Evolutionary conservation across 495 filamentous ascomycete genomes (phyloP).

Genomic region (Echria macrotheca): DNA sequence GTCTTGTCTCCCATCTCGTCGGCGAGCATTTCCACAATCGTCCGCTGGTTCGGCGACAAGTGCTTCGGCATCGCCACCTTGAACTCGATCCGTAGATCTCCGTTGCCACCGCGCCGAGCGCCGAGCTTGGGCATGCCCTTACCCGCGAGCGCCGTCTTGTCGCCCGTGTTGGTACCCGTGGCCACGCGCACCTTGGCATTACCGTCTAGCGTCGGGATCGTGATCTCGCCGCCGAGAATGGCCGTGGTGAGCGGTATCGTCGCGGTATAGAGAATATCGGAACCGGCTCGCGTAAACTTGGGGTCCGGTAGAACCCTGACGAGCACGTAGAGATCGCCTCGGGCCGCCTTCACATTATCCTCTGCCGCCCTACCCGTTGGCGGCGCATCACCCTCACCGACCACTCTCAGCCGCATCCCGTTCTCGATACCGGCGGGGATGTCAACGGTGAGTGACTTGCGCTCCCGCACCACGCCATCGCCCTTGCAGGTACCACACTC

Average conservation of each 20-base stretch:
- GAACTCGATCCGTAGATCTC: slow-evolving; percentile 90
- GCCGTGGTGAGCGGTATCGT: slow-evolving; percentile 89
- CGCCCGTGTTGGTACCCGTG: slow-evolving; percentile 87
- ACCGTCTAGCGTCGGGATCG: slow-evolving; percentile 82
- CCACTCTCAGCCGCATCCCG: slow-evolving; percentile 80
- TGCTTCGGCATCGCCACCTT: slow-evolving; percentile 94
- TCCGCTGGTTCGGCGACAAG: slow-evolving; percentile 80
- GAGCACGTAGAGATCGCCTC: slow-evolving; percentile 82
- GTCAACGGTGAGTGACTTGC: slow-evolving; percentile 75
- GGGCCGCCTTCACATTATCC: slow-evolving; percentile 52
- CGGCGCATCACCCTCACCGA: slow-evolving; percentile 80
- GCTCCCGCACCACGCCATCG: slow-evolving; percentile 69
- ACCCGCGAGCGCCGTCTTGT: slow-evolving; percentile 76
- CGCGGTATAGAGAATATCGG: slow-evolving; percentile 88
- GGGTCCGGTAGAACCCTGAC: slow-evolving; percentile 78
- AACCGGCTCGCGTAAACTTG: slow-evolving; percentile 77
- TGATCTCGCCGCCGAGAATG: slow-evolving; percentile 82
- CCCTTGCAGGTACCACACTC: slow-evolving; percentile 76
- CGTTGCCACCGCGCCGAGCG: slow-evolving; percentile 49
- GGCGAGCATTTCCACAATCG: slow-evolving; percentile 87
- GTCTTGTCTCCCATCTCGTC: slow-evolving; percentile 90
- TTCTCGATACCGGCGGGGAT: slow-evolving; percentile 94
- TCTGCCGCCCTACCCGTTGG: slow-evolving; percentile 58
- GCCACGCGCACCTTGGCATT: slow-evolving; percentile 82
- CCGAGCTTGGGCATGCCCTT: slow-evolving; percentile 87